Percentiles rank a stretch among this genome's conserved stretches.
Conservation (phyloP, 306 rosid species). For the Quercus aquifolioides region DNA sequence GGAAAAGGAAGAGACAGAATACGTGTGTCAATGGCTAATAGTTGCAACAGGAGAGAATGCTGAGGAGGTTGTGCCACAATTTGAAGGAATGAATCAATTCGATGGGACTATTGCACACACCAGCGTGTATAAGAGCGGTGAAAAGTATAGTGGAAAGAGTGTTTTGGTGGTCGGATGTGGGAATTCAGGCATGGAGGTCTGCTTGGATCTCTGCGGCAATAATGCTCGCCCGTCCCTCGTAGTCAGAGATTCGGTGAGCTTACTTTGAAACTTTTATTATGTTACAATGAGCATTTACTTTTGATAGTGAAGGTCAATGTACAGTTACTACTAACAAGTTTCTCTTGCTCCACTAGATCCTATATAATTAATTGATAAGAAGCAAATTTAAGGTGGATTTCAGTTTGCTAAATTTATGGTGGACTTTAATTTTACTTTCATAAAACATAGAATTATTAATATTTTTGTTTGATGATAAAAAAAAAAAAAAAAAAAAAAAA, state of each 20-base stretch:
- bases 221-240: conserved; percentile 76
- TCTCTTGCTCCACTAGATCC: neutral
- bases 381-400: neutral
- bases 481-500: too few species aligned
- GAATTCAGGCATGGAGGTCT: conserved; percentile 95
- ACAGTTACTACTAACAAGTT: neutral
- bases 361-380: neutral
- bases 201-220: conserved; percentile 80
- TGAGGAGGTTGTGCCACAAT: conserved; percentile 53
- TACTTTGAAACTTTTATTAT: neutral
- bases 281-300: neutral
- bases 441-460: too few species aligned
- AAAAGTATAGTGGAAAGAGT: conserved; percentile 53
- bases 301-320: neutral
- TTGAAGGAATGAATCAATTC: conserved; percentile 64
- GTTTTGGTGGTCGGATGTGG: conserved; percentile 97
- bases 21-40: conserved; percentile 57
- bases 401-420: too few species aligned
- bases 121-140: conserved; percentile 70
- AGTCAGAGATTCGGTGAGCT: conserved; percentile 76
- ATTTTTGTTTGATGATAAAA: too few species aligned
- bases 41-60: conserved; percentile 96
- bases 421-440: too few species aligned
- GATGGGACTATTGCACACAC: conserved; percentile 64
- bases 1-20: conserved; percentile 38